Base-by-base conservation (phyloP, 176 grass and related monocot genomes). In the Zoysia japonica region DNA sequence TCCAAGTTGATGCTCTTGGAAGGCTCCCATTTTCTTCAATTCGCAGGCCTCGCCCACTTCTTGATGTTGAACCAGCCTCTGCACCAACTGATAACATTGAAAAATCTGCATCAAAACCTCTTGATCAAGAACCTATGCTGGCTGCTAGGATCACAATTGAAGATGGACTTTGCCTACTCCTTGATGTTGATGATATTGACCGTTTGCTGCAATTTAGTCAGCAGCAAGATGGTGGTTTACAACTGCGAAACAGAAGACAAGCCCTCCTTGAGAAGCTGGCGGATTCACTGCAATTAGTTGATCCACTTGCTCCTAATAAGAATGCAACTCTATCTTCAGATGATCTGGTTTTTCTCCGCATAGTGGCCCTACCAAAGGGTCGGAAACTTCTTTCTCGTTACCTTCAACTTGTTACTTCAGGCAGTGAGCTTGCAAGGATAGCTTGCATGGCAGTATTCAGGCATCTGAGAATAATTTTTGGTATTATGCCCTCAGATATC, bases 1-100 rank as follows among this genome's bases (percentile, higher is more conserved):
- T 96, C 42, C 87, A 92, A 68, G 90, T 96, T 60, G 93, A 96
- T 86, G 93, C 90, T 78, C 90, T 96, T 53, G 90, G 93, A n/a
- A 75, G 93, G 71, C 85, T 96, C 39, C 90, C 90, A 73, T 96
- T 96, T 84, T 92, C 89, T 78, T 96, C 93, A 1, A 92, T 96
- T 44, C 85, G 89, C 16, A 87, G 93, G 63, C 93, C 93, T 75
- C 90, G 90, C 11, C 93, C 93, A 3, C 90, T 96, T 81, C 86
- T 96, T 70, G 93, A 96, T 82, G 87, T 96, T 83, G 90, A 96
- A 76, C 79, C 64, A 74, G 67, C 67, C 14, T 92, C 87, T 45
- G 59, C 76, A 75, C 64, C 80, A 28, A 54, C 28, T 19, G 81
- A 92, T 52, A 69, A 65, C 61, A 80, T 71, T 78, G 87, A 90